These are phyloP conservation scores for Chytriomyces hyalinus DNA, from an alignment of 192 early-diverging fungal genomes.

Conservation along the genomic window DNA sequence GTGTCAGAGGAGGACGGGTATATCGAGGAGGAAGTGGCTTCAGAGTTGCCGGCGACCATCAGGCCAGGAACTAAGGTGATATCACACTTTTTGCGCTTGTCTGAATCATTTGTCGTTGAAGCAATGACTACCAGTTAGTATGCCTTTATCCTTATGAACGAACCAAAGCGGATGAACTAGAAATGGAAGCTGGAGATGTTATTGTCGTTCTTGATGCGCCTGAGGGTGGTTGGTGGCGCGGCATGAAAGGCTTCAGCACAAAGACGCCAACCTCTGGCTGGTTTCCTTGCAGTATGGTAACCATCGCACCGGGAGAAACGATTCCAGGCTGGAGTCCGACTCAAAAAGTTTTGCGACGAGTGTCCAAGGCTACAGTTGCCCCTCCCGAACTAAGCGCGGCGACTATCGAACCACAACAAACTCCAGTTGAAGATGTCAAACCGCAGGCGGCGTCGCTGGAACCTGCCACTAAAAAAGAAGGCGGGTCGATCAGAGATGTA, in stretches of 20 bases:
- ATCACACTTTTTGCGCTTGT: background rate
- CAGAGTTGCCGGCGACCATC: slow-evolving; percentile 40
- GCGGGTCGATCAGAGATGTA: too few species aligned
- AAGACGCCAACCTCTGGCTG: slow-evolving; percentile 54
- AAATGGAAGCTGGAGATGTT: slow-evolving; percentile 46
- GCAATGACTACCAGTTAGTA: background rate
- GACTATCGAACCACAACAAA: background rate
- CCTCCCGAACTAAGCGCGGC: background rate
- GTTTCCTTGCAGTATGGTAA: slow-evolving; percentile 57
- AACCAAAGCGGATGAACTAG: slow-evolving; percentile 59
- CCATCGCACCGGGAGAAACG: slow-evolving; percentile 33
- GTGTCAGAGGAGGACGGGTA: slow-evolving; percentile 27
- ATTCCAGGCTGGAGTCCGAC: slow-evolving; percentile 32
- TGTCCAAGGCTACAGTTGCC: slow-evolving; percentile 5
- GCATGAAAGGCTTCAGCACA: slow-evolving; percentile 51
- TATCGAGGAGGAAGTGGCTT: slow-evolving; percentile 34
- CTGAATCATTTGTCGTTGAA: background rate
- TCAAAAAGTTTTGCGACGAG: slow-evolving; percentile 7
- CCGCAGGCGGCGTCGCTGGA: background rate
- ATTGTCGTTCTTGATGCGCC: slow-evolving; percentile 58
- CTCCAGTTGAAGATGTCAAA: background rate
- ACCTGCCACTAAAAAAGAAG: too few species aligned
- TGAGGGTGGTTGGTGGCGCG: slow-evolving; percentile 66
- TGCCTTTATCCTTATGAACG: slow-evolving; percentile 42
- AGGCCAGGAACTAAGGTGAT: slow-evolving; percentile 55